These are phyloP conservation scores for Tylopilus vinaceipallidus DNA, from an alignment of 768 basidiomycete species.

Conservation along the genomic window DNA sequence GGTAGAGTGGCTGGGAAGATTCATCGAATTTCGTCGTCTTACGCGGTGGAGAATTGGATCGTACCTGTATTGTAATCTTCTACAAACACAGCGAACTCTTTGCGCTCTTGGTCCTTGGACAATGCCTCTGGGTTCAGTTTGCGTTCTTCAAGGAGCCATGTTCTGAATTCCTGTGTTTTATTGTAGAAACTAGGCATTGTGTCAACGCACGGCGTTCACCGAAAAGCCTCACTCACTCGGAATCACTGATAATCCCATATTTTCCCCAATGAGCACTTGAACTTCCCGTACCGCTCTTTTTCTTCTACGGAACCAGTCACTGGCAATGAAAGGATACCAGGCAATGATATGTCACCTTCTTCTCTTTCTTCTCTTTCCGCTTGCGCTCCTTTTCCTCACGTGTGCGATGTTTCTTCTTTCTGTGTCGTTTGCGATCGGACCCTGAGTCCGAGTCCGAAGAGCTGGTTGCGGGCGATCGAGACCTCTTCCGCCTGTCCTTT, in stretches of 20 bases:
- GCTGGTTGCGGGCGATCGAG: constrained; percentile 41
- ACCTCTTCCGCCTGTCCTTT: constrained; percentile 32
- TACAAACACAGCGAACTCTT: constrained; percentile 79
- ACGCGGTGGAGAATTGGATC: constrained; percentile 9
- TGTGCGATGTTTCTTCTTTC: constrained; percentile 45
- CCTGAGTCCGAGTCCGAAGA: constrained; percentile 35
- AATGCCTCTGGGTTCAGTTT: constrained; percentile 88
- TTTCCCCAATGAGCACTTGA: constrained; percentile 78
- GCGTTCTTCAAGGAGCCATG: constrained; percentile 92
- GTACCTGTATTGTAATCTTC: constrained; percentile 83
- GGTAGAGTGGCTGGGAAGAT: constrained; percentile 72
- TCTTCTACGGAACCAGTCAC: constrained; percentile 46
- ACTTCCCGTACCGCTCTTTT: constrained; percentile 46
- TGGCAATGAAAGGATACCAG: not conserved
- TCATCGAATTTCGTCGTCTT: not conserved
- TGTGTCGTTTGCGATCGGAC: constrained; percentile 38
- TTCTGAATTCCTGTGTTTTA: constrained; percentile 83
- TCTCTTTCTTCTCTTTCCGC: constrained; percentile 68
- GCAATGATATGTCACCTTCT: constrained; percentile 45
- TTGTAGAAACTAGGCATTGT: constrained; percentile 61
- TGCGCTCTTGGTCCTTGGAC: constrained; percentile 80
- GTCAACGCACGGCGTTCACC: constrained; percentile 9
- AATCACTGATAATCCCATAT: constrained; percentile 81
- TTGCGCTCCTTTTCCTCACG: constrained; percentile 50
- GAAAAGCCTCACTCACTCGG: constrained; percentile 57